Percentiles rank a stretch among this genome's conserved stretches.
Conservation (phyloP, 73 alveolate species). For the Paramecium bursaria region DNA sequence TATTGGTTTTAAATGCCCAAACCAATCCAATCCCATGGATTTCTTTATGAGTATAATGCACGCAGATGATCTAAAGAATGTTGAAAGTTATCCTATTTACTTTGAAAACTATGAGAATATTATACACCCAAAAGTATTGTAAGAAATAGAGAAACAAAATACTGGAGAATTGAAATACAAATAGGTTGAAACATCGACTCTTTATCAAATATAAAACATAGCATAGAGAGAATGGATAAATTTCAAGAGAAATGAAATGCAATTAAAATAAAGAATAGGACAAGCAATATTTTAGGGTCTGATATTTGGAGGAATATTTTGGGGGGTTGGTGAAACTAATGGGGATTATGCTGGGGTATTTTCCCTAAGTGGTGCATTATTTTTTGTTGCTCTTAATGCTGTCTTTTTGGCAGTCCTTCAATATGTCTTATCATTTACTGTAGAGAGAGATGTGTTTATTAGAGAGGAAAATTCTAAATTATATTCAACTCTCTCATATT, state of each 20-base stretch:
- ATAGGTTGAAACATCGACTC: background rate
- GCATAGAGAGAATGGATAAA: background rate
- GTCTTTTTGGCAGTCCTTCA: too few relatives aligned
- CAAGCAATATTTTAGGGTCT: conserved; percentile 3
- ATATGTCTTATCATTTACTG: conserved; percentile 7
- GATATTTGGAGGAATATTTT: background rate
- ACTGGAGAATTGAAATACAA: background rate
- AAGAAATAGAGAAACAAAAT: background rate
- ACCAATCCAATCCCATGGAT: conserved; percentile 86
- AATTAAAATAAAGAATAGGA: background rate
- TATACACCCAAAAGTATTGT: conserved; percentile 5
- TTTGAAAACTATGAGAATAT: conserved; percentile 26
- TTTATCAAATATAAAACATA: background rate
- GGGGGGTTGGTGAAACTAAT: background rate
- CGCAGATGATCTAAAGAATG: conserved; percentile 38
- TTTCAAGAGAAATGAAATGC: conserved; percentile 16
- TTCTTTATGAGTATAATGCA: conserved; percentile 73
- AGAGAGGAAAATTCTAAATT: conserved; percentile 34
- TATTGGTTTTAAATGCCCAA: conserved; percentile 80
- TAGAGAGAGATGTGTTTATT: conserved; percentile 31
- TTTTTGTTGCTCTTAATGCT: conserved; percentile 34
- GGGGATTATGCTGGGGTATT: conserved; percentile 1
- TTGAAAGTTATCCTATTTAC: conserved; percentile 27
- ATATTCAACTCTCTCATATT: conserved; percentile 16
- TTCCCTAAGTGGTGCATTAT: background rate